Evolutionary conservation across 805 yeast genomes (phyloP).

Genomic region (Wickerhamomyces subpelliculosus): DNA sequence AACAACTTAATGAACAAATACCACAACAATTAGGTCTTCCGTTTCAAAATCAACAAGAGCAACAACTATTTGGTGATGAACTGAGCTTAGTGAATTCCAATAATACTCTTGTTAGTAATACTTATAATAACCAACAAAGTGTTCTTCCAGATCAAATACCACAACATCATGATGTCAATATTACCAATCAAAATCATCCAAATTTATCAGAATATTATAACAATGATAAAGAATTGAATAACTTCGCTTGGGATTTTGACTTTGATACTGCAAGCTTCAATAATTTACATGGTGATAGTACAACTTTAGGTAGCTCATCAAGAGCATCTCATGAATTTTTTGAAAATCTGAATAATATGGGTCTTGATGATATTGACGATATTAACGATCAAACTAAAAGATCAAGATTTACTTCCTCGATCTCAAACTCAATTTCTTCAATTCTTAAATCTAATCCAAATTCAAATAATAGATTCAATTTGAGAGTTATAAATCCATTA

Average conservation of each 20-base stretch:
- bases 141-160: neutral
- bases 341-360: constrained; percentile 1
- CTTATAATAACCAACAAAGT: neutral
- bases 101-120: neutral
- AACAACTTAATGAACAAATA: too few species aligned
- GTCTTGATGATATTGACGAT: neutral
- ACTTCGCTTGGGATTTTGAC: neutral
- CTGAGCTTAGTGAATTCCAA: neutral
- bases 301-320: constrained; percentile 6
- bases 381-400: neutral
- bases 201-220: neutral
- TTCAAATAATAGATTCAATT: constrained; percentile 25
- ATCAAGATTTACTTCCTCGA: constrained; percentile 9
- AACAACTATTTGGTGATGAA: neutral
- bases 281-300: neutral
- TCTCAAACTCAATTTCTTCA: constrained; percentile 17
- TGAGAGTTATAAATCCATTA: constrained; percentile 26
- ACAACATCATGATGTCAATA: too few species aligned
- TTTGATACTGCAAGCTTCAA: neutral
- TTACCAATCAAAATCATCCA: neutral
- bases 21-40: too few species aligned
- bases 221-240: neutral
- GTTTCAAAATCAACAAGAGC: neutral
- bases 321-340: constrained; percentile 24
- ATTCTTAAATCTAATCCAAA: constrained; percentile 16